phyloP scores from a whole-genome alignment of 1,139 yeast species.

The Debaryomyces udenii region DNA sequence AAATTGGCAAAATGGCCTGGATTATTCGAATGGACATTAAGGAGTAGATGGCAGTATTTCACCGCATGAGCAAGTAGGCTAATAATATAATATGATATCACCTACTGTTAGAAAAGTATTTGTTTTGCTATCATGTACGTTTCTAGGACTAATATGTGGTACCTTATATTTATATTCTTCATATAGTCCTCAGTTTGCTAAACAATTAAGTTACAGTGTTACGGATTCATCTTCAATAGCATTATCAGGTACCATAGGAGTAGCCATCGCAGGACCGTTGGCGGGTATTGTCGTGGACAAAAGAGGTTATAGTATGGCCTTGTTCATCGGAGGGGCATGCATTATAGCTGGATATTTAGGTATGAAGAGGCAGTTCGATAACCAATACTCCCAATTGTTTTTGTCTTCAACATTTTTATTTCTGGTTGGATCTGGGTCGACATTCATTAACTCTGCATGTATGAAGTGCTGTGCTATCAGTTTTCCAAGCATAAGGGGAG shows the following conservation, averaged over 20 bases:
- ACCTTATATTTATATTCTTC: slow-evolving; percentile 63
- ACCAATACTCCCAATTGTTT: slow-evolving; percentile 28
- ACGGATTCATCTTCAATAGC: slow-evolving; percentile 61
- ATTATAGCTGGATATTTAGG: slow-evolving; percentile 50
- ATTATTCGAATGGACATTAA: background rate
- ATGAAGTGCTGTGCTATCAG: slow-evolving; percentile 61
- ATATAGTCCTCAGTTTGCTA: slow-evolving; percentile 66
- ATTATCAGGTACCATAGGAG: slow-evolving; percentile 60
- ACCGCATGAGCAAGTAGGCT: background rate
- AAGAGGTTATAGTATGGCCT: slow-evolving; percentile 50
- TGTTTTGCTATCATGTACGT: slow-evolving; percentile 49
- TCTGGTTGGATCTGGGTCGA: slow-evolving; percentile 57
- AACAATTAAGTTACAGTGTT: slow-evolving; percentile 51
- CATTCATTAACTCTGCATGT: slow-evolving; percentile 54
- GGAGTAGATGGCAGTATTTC: too few relatives aligned
- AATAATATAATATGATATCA: slow-evolving; percentile 18
- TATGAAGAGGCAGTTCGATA: slow-evolving; percentile 49
- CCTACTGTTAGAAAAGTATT: slow-evolving; percentile 36
- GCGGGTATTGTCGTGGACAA: slow-evolving; percentile 64
- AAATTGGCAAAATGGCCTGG: background rate
- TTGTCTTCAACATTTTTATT: slow-evolving; percentile 43
- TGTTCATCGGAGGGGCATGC: slow-evolving; percentile 45
- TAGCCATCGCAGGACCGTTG: slow-evolving; percentile 57
- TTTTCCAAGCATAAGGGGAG: slow-evolving; percentile 59
- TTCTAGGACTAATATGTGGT: slow-evolving; percentile 59